Evolutionary conservation across 345 rosid genomes (phyloP).

Genomic region (Hibiscus trionum): DNA sequence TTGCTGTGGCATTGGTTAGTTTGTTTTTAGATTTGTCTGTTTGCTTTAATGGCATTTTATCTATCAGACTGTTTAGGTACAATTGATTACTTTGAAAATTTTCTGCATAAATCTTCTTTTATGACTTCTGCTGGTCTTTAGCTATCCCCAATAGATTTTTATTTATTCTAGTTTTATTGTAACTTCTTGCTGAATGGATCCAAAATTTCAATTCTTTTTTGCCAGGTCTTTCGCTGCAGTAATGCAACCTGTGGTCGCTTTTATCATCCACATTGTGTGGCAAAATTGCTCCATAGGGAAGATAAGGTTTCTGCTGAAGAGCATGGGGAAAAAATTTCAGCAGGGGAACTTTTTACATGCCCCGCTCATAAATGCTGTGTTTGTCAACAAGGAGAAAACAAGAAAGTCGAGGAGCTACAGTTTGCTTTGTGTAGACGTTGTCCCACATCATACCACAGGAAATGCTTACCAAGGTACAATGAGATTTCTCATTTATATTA

Average conservation of each 20-base stretch:
- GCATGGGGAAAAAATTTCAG: slow-evolving; percentile 44
- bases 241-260: slow-evolving; percentile 85
- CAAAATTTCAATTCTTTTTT: not conserved
- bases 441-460: slow-evolving; percentile 79
- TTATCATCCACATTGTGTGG: slow-evolving; percentile 80
- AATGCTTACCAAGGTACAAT: slow-evolving; percentile 80
- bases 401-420: slow-evolving; percentile 46
- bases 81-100: not conserved
- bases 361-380: slow-evolving; percentile 77
- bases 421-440: slow-evolving; percentile 94
- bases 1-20: not conserved
- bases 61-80: not conserved
- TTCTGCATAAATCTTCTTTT: not conserved
- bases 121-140: not conserved
- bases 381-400: slow-evolving; percentile 65
- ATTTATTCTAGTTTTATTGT: not conserved
- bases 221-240: slow-evolving; percentile 72
- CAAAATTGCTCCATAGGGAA: slow-evolving; percentile 41
- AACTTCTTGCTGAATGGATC: not conserved
- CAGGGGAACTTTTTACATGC: slow-evolving; percentile 64
- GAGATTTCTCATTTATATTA: not conserved
- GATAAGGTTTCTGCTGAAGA: slow-evolving; percentile 51
- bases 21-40: too few species aligned
- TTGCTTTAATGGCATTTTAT: not conserved
- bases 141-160: not conserved